phyloP scores from a whole-genome alignment of 2,329 filamentous ascomycete genomes.

The Arthroderma sp. region DNA sequence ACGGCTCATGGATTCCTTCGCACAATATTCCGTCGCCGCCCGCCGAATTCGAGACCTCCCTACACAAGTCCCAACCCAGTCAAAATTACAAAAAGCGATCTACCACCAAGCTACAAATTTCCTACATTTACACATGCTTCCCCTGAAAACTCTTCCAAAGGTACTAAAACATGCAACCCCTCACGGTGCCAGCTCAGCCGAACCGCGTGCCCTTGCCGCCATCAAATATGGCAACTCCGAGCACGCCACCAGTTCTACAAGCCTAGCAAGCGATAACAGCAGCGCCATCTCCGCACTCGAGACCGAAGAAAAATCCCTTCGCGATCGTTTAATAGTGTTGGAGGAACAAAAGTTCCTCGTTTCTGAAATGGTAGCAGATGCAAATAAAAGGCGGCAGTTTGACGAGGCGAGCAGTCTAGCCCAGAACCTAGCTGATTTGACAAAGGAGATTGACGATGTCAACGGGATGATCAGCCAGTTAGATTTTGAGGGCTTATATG shows the following conservation, averaged over 20 bases:
- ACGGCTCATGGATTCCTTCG: slow-evolving; percentile 74
- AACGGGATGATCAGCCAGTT: slow-evolving; percentile 52
- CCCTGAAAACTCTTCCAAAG: slow-evolving; percentile 60
- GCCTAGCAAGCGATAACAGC: slow-evolving; percentile 40
- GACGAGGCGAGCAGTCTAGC: slow-evolving; percentile 74
- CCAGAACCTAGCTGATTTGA: slow-evolving; percentile 70
- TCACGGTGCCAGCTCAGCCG: slow-evolving; percentile 18
- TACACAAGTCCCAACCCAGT: slow-evolving; percentile 57
- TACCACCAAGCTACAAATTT: slow-evolving; percentile 73
- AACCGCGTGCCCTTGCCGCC: slow-evolving; percentile 38
- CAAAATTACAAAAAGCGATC: slow-evolving; percentile 64
- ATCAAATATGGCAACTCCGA: slow-evolving; percentile 45
- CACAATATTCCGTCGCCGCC: slow-evolving; percentile 73
- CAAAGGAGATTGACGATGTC: slow-evolving; percentile 58
- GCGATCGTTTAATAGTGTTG: slow-evolving; percentile 67
- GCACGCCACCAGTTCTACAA: slow-evolving; percentile 35
- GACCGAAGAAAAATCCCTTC: slow-evolving; percentile 67
- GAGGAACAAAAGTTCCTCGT: slow-evolving; percentile 90
- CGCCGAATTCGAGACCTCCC: slow-evolving; percentile 68
- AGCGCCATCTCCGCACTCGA: slow-evolving; percentile 55
- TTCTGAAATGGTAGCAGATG: slow-evolving; percentile 66
- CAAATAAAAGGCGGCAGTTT: slow-evolving; percentile 62
- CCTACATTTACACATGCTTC: slow-evolving; percentile 80
- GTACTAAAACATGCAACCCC: slow-evolving; percentile 50
- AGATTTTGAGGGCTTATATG: slow-evolving; percentile 46